Evolutionary conservation across 2,329 filamentous ascomycete genomes (phyloP).

Genomic region (Diaporthe sp.): DNA sequence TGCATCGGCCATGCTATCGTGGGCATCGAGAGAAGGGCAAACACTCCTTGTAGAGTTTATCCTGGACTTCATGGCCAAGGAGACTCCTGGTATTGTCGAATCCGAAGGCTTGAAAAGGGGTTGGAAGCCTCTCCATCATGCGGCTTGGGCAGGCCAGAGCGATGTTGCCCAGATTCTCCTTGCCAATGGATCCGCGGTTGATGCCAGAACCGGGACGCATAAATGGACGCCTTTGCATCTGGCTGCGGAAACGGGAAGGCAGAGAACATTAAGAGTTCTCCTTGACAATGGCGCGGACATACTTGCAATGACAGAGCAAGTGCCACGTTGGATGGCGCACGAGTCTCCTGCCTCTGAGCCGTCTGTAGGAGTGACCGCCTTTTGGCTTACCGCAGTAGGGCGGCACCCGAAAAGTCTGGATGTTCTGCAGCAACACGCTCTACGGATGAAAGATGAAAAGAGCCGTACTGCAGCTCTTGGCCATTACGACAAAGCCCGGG

Average conservation of each 20-base stretch:
- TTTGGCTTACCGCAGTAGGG: background rate
- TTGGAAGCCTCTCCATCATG: slow-evolving; percentile 2
- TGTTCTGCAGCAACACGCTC: background rate
- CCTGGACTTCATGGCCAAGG: background rate
- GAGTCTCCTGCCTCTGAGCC: background rate
- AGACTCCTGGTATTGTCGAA: background rate
- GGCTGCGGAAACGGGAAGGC: background rate
- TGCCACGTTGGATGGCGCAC: background rate
- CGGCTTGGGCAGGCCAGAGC: background rate
- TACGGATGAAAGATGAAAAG: background rate
- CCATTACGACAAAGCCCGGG: background rate
- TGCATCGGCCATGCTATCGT: background rate
- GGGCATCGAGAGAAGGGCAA: background rate
- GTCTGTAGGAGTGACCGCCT: background rate
- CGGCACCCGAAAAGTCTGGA: background rate
- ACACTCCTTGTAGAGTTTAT: background rate
- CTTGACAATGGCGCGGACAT: background rate
- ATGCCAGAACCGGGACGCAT: background rate
- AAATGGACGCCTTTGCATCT: background rate
- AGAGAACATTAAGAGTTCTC: background rate
- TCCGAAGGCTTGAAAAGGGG: background rate
- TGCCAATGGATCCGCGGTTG: background rate
- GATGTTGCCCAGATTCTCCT: background rate
- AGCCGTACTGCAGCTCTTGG: background rate
- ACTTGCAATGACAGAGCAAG: background rate